Evolutionary conservation across 371 early-diverging fungal genomes (phyloP).

Genomic region (Mortierella sp.): DNA sequence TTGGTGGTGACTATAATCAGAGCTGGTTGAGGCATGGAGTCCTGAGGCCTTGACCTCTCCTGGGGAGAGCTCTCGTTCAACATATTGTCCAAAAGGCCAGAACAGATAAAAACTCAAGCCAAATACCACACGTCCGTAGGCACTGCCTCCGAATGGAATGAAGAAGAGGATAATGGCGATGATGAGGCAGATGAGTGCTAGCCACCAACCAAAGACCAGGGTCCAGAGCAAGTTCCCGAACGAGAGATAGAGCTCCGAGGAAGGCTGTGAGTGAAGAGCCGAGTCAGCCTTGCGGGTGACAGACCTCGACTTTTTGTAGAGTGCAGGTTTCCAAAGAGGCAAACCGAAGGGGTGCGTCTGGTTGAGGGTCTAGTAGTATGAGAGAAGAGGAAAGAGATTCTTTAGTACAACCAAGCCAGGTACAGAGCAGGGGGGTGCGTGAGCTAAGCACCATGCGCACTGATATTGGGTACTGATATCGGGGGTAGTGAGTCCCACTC

Average conservation of each 20-base stretch:
- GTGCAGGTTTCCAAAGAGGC: constrained; percentile 96
- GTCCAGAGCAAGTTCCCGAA: constrained; percentile 90
- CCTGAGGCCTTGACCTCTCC: constrained; percentile 27
- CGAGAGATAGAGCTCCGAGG: constrained; percentile 71
- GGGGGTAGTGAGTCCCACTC: no score
- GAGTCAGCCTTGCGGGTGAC: constrained; percentile 81
- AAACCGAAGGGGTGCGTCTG: constrained; percentile 92
- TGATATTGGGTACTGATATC: background rate
- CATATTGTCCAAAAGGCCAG: constrained; percentile 96
- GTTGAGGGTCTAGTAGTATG: constrained; percentile 71
- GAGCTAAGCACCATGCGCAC: constrained; percentile 1
- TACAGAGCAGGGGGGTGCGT: background rate
- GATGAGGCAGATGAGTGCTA: constrained; percentile 69
- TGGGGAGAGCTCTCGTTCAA: constrained; percentile 63
- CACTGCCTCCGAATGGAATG: constrained; percentile 61
- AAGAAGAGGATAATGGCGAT: constrained; percentile 60
- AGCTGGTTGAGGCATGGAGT: constrained; percentile 13
- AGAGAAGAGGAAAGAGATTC: background rate
- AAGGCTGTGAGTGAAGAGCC: constrained; percentile 84
- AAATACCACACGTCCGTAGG: constrained; percentile 66
- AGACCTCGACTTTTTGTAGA: constrained; percentile 94
- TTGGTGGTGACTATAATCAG: constrained; percentile 1
- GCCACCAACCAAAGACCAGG: constrained; percentile 92
- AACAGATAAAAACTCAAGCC: constrained; percentile 81
- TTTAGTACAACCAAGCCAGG: background rate